These are phyloP conservation scores for Podaxis carcinomalis DNA, from an alignment of 768 basidiomycete species.

Conservation along the genomic window DNA sequence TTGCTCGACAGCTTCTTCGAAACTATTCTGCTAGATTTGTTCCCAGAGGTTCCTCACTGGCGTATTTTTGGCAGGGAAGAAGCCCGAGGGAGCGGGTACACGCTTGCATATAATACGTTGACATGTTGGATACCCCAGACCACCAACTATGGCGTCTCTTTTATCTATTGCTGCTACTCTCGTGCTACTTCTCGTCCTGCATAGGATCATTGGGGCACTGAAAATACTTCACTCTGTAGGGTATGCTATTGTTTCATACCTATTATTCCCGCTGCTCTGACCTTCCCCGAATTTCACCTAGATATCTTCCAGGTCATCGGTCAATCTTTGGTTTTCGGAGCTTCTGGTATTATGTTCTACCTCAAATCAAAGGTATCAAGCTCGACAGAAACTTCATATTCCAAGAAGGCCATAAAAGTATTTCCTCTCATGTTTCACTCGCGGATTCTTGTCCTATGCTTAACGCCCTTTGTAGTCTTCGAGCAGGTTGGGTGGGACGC, in stretches of 20 bases:
- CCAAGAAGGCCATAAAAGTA: slow-evolving; percentile 27
- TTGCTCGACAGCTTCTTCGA: no score
- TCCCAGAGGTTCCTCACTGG: background rate
- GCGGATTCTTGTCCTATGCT: slow-evolving; percentile 20
- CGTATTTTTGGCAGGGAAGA: background rate
- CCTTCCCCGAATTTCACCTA: slow-evolving; percentile 6
- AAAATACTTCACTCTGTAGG: slow-evolving; percentile 19
- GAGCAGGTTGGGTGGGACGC: slow-evolving; percentile 31
- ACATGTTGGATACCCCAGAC: background rate
- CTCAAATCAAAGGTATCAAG: slow-evolving; percentile 25
- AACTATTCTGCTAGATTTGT: background rate
- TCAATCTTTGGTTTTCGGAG: slow-evolving; percentile 22
- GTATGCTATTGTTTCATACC: slow-evolving; percentile 15
- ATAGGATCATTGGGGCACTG: background rate
- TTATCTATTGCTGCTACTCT: background rate
- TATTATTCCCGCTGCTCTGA: background rate
- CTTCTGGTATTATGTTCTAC: slow-evolving; percentile 22
- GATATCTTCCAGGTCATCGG: slow-evolving; percentile 30
- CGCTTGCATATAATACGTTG: no score
- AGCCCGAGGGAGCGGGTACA: no score
- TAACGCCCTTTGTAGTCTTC: slow-evolving; percentile 4
- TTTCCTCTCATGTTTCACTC: background rate
- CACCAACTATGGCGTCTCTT: background rate
- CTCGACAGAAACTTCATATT: slow-evolving; percentile 27
- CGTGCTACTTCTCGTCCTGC: slow-evolving; percentile 1